A percentile compares a stretch with the other conserved stretches of the same genome.
phyloP scores from a whole-genome alignment of 1,284 basidiomycete genomes.

The Psilocybe mexicana region DNA sequence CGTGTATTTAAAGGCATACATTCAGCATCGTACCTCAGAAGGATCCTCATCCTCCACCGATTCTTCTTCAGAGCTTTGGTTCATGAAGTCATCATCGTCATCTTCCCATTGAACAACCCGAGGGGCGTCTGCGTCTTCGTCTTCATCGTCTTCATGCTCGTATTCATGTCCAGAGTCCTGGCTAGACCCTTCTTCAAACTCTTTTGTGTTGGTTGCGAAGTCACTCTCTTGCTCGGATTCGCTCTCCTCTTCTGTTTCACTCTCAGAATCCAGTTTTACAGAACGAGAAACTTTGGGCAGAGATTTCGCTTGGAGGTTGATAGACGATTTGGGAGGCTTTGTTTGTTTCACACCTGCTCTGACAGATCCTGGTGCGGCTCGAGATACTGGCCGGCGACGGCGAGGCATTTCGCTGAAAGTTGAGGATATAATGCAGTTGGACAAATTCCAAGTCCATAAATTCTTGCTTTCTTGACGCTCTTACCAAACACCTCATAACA shows the following conservation, averaged over 20 bases:
- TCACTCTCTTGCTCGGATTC: conserved; percentile 5
- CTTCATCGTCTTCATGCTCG: conserved; percentile 26
- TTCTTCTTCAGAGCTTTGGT: conserved; percentile 29
- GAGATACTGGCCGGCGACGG: conserved; percentile 31
- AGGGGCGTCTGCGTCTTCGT: conserved; percentile 44
- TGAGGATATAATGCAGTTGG: neutral
- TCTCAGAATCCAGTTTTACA: conserved; percentile 1
- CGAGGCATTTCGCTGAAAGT: conserved; percentile 31
- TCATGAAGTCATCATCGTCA: conserved; percentile 42
- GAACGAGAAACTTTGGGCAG: conserved; percentile 3
- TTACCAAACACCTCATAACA: no score
- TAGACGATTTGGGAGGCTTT: neutral
- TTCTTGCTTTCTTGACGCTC: neutral
- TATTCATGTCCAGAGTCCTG: conserved; percentile 15
- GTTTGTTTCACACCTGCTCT: neutral
- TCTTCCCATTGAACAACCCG: conserved; percentile 59
- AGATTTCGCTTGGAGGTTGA: neutral
- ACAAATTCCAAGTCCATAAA: neutral
- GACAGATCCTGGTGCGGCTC: conserved; percentile 17
- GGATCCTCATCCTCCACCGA: conserved; percentile 27
- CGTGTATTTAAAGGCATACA: conserved; percentile 3
- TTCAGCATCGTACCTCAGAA: conserved; percentile 27
- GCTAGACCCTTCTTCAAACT: conserved; percentile 25
- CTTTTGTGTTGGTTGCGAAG: conserved; percentile 8
- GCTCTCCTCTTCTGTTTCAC: neutral